Base-by-base conservation (phyloP, 148 eudicot genomes). In the Vaccinium darrowii region DNA sequence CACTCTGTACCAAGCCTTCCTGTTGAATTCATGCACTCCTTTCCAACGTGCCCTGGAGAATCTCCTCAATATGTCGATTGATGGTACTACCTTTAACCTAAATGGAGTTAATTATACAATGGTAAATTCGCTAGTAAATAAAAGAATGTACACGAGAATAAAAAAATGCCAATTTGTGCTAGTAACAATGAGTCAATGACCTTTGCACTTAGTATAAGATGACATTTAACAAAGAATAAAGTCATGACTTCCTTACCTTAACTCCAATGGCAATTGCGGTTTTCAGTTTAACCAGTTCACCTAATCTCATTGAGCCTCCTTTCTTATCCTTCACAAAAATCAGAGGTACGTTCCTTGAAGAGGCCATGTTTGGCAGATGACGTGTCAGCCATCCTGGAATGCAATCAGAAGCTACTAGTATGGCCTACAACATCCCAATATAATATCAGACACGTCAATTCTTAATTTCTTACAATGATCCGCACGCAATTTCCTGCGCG, bases 191-290 rank as follows among this genome's bases (percentile, higher is more conserved):
- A 25, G 81, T 23, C 36, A 52, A 79, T 56, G 52, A 27, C 3
- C 80, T 57, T 19, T 39, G 86, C 16, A 65, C 76, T 56, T 62
- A 16, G 73, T 84, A 82, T 1, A 67, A 27, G 10, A 33, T 19
- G 18, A 15, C 63, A 8, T 0, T 0, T 27, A 57, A 49, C 16
- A 25, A 67, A 25, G 15, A 67, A 11, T 16, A 67, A 63, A 43
- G 54, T 69, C 47, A 1, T 54, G 18, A 76, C 53, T 33, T 50
- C 16, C 87, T 79, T 76, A 89, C 95, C 95, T 93, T 96, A 62
- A 96, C 87, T 81, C 98, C 99, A 82, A 96, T 76, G 71, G 96
- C 93, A 74, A 96, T 89, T 39, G 98, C 95, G 30, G 97, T 94
- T 93, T 91, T 94, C 72, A 94, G 80, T 84, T 90, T 90, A 71